phyloP scores from a whole-genome alignment of 495 filamentous ascomycete species.

The Penicillium dipodomyicola region DNA sequence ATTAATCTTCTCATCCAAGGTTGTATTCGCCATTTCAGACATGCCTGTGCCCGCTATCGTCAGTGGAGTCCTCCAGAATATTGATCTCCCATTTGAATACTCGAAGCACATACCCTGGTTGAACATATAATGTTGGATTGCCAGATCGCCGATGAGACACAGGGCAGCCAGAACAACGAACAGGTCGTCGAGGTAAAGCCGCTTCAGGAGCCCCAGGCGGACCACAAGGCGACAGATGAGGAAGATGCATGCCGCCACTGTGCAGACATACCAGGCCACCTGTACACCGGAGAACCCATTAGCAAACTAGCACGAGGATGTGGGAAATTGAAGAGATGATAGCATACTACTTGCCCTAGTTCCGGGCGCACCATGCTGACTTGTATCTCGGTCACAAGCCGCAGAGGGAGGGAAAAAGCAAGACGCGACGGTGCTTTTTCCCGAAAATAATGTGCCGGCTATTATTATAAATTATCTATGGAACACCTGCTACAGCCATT shows the following conservation, averaged over 20 bases:
- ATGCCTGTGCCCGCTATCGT: conserved; percentile 16
- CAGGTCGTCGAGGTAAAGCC: conserved; percentile 23
- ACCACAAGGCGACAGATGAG: conserved; percentile 17
- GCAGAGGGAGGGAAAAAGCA: neutral
- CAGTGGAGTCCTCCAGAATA: neutral
- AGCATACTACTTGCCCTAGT: conserved; percentile 1
- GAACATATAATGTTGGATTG: conserved; percentile 29
- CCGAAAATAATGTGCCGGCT: too few species aligned
- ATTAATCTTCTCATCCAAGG: conserved; percentile 11
- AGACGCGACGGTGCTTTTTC: neutral
- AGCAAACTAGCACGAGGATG: neutral
- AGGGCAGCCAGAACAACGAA: conserved; percentile 15
- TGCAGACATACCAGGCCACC: conserved; percentile 28
- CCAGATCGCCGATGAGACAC: conserved; percentile 23
- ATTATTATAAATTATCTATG: too few species aligned
- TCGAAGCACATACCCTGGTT: conserved; percentile 15
- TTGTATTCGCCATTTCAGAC: conserved; percentile 18
- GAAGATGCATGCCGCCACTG: conserved; percentile 20
- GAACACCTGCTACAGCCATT: too few species aligned
- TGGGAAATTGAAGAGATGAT: neutral
- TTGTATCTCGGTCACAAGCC: neutral
- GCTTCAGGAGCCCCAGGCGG: conserved; percentile 18
- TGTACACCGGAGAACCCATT: conserved; percentile 1
- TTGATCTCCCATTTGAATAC: neutral
- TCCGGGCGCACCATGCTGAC: neutral